Percentiles rank a stretch among this genome's conserved stretches.
phyloP scores from a whole-genome alignment of 768 basidiomycete species.

The Tricholoma bakamatsutake region DNA sequence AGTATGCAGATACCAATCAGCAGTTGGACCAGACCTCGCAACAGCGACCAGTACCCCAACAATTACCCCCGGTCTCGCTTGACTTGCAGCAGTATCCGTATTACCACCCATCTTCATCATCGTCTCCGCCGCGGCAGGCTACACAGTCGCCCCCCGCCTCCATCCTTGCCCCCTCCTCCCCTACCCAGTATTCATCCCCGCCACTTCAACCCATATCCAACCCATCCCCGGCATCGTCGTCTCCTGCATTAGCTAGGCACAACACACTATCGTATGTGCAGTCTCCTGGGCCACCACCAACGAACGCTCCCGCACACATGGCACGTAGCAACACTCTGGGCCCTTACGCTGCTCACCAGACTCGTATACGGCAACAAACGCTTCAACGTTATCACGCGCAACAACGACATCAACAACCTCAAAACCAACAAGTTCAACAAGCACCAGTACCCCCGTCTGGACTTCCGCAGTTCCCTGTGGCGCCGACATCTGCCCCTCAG shows the following conservation, averaged over 20 bases:
- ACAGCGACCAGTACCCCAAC: conserved; percentile 13
- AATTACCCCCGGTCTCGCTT: conserved; percentile 20
- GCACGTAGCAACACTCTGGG: conserved; percentile 29
- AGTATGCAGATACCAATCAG: conserved; percentile 7
- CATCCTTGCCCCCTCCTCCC: conserved; percentile 16
- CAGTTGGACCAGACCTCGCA: conserved; percentile 10
- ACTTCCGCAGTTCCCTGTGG: conserved; percentile 60
- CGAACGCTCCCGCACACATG: conserved; percentile 15
- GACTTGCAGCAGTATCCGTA: conserved; percentile 11
- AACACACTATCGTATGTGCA: conserved; percentile 30
- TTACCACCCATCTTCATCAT: conserved; percentile 10
- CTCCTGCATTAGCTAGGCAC: conserved; percentile 23
- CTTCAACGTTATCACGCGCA: conserved; percentile 11
- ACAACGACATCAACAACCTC: conserved; percentile 19
- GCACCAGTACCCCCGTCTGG: conserved; percentile 23
- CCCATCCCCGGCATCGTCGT: conserved; percentile 2
- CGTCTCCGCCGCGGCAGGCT: conserved; percentile 16
- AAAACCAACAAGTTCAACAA: conserved; percentile 17
- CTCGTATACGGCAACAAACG: conserved; percentile 16
- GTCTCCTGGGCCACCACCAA: conserved; percentile 14
- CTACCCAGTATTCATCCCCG: conserved; percentile 19
- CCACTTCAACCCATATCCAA: conserved; percentile 19
- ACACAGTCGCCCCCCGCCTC: conserved; percentile 20
- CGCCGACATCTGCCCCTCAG: conserved; percentile 55
- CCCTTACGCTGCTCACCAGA: conserved; percentile 5